phyloP scores from a whole-genome alignment of 1,284 basidiomycete genomes.

The Rhizoctonia solani region DNA sequence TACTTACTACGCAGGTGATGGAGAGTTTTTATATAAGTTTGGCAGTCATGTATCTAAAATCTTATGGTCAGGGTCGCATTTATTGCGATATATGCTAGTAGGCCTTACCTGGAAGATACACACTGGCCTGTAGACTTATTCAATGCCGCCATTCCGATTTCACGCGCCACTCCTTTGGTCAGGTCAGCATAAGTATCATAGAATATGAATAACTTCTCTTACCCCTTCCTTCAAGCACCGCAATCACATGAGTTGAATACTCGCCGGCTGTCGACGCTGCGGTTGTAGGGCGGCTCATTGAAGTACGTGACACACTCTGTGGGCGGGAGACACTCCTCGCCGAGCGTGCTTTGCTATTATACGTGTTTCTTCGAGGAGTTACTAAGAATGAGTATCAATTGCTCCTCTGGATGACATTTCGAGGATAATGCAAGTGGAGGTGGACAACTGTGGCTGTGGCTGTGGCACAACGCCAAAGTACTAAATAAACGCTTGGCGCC shows the following conservation, averaged over 20 bases:
- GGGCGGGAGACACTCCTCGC: slow-evolving; percentile 1
- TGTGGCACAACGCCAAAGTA: slow-evolving; percentile 4
- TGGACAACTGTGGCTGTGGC: not conserved
- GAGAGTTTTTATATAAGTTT: slow-evolving; percentile 84
- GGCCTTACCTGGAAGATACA: slow-evolving; percentile 65
- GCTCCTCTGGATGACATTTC: not conserved
- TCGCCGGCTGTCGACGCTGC: slow-evolving; percentile 30
- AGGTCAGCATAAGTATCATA: slow-evolving; percentile 11
- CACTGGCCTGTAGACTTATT: slow-evolving; percentile 78
- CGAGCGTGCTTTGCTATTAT: not conserved
- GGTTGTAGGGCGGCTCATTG: slow-evolving; percentile 28
- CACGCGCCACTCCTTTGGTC: slow-evolving; percentile 62
- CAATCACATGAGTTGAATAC: slow-evolving; percentile 51
- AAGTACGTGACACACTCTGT: slow-evolving; percentile 15
- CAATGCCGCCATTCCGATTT: slow-evolving; percentile 85
- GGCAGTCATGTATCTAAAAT: slow-evolving; percentile 72
- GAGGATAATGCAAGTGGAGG: not conserved
- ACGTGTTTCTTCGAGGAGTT: too few relatives aligned
- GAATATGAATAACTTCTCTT: not conserved
- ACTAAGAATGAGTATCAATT: not conserved
- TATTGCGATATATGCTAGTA: slow-evolving; percentile 5
- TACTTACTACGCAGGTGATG: slow-evolving; percentile 69
- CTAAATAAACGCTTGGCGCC: not conserved
- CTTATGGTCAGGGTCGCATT: not conserved
- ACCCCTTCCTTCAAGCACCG: slow-evolving; percentile 71